Evolutionary conservation across 441 rosid genomes (phyloP).

Genomic region (Rhodomyrtus psidioides): DNA sequence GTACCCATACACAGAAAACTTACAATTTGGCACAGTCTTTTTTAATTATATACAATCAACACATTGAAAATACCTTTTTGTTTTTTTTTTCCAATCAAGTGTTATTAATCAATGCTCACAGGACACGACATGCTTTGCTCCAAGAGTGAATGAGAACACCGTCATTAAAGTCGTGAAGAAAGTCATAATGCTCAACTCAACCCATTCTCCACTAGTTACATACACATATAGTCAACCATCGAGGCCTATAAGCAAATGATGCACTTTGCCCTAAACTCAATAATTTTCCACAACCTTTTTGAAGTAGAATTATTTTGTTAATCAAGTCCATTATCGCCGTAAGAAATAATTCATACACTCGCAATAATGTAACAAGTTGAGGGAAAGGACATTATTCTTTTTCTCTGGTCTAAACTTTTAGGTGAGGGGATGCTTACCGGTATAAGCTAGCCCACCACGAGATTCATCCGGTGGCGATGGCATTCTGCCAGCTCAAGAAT

Average conservation of each 20-base stretch:
- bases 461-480: rapidly evolving
- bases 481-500: not conserved
- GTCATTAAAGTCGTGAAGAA: not conserved
- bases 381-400: no score
- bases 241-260: not conserved
- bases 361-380: no score
- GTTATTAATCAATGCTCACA: not conserved
- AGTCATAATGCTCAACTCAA: not conserved
- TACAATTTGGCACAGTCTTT: not conserved
- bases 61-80: not conserved
- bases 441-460: not conserved
- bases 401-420: no score
- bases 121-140: not conserved
- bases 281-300: not conserved
- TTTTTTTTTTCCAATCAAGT: not conserved
- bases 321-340: rapidly evolving
- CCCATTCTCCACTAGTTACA: not conserved
- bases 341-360: not conserved
- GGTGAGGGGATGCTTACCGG: no score
- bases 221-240: not conserved
- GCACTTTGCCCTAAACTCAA: not conserved
- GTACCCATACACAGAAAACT: not conserved
- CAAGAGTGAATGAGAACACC: not conserved
- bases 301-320: not conserved
- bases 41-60: not conserved